These are phyloP conservation scores for Lotmaria passim DNA, from an alignment of 208 protist genomes.

Conservation along the genomic window DNA sequence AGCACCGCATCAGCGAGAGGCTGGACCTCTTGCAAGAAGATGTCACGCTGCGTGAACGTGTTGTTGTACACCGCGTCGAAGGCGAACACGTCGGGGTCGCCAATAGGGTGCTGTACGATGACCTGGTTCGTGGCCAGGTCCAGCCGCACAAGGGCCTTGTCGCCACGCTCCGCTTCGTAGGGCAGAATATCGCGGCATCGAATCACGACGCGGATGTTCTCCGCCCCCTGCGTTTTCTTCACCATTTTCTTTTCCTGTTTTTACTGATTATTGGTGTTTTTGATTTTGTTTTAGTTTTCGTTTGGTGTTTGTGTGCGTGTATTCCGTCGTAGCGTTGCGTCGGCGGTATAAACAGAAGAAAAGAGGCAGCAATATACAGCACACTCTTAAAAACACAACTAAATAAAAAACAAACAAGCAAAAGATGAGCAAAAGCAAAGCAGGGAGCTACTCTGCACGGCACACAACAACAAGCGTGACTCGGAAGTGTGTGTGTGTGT, in stretches of 20 bases:
- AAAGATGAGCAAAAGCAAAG: too few species aligned
- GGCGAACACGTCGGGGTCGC: conserved; percentile 84
- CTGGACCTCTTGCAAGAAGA: conserved; percentile 90
- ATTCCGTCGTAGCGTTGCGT: too few species aligned
- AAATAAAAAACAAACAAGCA: too few species aligned
- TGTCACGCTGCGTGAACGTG: conserved; percentile 91
- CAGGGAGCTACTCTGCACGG: too few species aligned
- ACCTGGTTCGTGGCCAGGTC: conserved; percentile 90
- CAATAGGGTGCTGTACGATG: conserved; percentile 85
- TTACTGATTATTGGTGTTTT: too few species aligned
- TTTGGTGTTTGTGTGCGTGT: conserved; percentile 5
- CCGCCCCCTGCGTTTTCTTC: conserved; percentile 69
- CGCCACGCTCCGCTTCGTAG: conserved; percentile 84
- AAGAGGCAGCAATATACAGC: neutral
- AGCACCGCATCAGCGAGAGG: conserved; percentile 87
- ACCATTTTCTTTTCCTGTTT: conserved; percentile 48
- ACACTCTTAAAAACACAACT: neutral
- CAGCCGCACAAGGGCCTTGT: conserved; percentile 86
- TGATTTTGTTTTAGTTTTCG: too few species aligned
- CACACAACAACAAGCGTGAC: too few species aligned
- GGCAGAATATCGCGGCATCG: conserved; percentile 82
- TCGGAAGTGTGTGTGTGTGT: too few species aligned
- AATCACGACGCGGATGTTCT: conserved; percentile 93
- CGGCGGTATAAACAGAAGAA: neutral
- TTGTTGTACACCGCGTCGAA: conserved; percentile 94